Evolutionary conservation across 2,329 filamentous ascomycete genomes (phyloP), one percentile per base, ranked within the genome.

Genomic region (Paramyrothecium sp.): DNA sequence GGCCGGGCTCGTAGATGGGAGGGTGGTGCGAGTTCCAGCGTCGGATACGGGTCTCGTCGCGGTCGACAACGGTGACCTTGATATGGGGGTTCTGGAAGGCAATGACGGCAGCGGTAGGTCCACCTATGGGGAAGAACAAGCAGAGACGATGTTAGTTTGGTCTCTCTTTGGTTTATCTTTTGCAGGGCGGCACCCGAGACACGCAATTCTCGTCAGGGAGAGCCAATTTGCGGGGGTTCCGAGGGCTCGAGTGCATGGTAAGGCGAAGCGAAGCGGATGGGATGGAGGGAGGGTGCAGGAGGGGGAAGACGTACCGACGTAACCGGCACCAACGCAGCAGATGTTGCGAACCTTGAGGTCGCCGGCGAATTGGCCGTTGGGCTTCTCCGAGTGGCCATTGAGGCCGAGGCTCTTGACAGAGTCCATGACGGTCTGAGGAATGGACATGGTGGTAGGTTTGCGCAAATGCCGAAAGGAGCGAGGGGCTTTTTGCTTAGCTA

Each of bases 311-410:
- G 66, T 79, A 90, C 87, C 88, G 61, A 91, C 87, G 70, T 91
- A 91, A 64, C 89, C 89, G 63, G 89, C 89, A 53, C 89, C 89
- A 60, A 91, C 85, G 68, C 87, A 91, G 73, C 89, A 91, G 54
- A 91, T 86, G 67, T 84, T 87, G 65, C 75, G 76, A 44, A 88
- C 71, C 53, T 68, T 64, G 63, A 73, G 69, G 51, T 65, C 67
- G 26, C 58, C 61, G 12, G 64, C 58, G 41, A 64, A 56, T 33
- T 56, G 57, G 62, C 68, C 71, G 63, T 74, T 73, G 61, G 65
- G 56, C 50, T 68, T 51, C 50, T 63, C 61, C 51, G 63, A 56
- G 17, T 66, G 66, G 59, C 72, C 71, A 62, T 73, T 72, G 65
- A 72, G 65, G 60, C 67, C 63, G 44, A 72, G 61, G 49, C 59